These are phyloP conservation scores for Tetragonia tetragonoides DNA, from an alignment of 148 eudicot genomes.

Conservation along the genomic window DNA sequence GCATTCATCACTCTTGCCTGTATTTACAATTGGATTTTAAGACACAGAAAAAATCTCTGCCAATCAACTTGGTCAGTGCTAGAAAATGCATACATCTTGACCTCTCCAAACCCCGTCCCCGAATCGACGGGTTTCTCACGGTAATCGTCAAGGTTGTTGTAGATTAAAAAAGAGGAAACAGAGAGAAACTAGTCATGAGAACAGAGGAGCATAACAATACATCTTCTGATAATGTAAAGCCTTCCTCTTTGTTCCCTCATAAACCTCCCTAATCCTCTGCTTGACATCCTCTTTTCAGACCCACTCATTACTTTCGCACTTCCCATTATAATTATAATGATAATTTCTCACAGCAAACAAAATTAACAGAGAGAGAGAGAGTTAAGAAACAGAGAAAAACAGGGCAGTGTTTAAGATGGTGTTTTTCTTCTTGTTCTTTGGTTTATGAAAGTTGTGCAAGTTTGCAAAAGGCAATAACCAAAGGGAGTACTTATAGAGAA, in stretches of 20 bases:
- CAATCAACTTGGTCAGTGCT: too few species aligned
- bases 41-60: background rate
- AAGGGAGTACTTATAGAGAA: constrained; percentile 23
- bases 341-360: background rate
- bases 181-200: constrained; percentile 40
- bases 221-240: constrained; percentile 62
- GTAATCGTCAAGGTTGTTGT: background rate
- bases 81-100: background rate
- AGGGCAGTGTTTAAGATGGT: background rate
- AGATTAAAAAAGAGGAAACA: background rate
- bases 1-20: background rate
- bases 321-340: background rate
- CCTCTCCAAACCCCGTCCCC: background rate
- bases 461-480: constrained; percentile 5
- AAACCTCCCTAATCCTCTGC: constrained; percentile 45
- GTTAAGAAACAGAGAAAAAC: background rate
- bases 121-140: background rate
- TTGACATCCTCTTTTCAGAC: constrained; percentile 43
- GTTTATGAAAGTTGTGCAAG: constrained; percentile 1
- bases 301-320: constrained; percentile 19
- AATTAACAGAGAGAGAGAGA: background rate
- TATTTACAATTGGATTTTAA: constrained; percentile 25
- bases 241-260: constrained; percentile 57
- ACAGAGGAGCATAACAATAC: constrained; percentile 60
- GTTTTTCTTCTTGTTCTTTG: background rate